These are phyloP conservation scores for Taphrina deformans DNA, from an alignment of 1,139 yeast genomes.

Conservation along the genomic window DNA sequence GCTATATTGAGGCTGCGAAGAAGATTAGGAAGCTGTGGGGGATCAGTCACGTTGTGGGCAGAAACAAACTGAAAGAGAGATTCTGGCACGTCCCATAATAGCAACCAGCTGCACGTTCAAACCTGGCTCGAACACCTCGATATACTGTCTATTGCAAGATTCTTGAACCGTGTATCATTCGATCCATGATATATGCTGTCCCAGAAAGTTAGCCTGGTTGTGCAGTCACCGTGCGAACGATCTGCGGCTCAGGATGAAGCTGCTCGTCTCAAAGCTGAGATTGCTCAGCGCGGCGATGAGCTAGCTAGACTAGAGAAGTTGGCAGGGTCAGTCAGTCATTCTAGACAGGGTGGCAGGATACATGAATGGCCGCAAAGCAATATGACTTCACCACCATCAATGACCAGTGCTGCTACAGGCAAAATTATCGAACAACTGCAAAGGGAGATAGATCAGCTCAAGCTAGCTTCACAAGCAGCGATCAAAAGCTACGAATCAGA, in stretches of 20 bases:
- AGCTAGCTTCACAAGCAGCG: conserved; percentile 25
- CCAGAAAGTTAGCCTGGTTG: neutral
- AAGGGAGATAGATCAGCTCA: conserved; percentile 28
- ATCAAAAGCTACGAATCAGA: conserved; percentile 23
- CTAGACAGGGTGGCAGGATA: conserved; percentile 7
- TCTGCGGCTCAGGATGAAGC: conserved; percentile 19
- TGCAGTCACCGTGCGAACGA: neutral
- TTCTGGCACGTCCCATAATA: too few species aligned
- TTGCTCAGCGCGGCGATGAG: conserved; percentile 16
- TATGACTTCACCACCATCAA: neutral
- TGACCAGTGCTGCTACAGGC: conserved; percentile 20
- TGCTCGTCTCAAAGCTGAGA: conserved; percentile 20
- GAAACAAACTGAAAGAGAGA: too few species aligned
- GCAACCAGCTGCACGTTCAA: too few species aligned
- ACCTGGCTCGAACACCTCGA: too few species aligned
- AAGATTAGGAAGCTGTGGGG: too few species aligned
- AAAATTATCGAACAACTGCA: conserved; percentile 34
- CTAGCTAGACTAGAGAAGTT: conserved; percentile 19
- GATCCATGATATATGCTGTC: neutral
- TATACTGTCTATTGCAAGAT: too few species aligned
- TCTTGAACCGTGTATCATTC: too few species aligned
- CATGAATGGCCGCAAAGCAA: neutral
- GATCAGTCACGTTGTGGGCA: too few species aligned
- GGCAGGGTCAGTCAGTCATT: conserved; percentile 15
- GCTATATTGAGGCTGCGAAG: too few species aligned